These are phyloP conservation scores for Fusarium metavorans DNA, from an alignment of 2,329 filamentous ascomycete species.

Conservation along the genomic window DNA sequence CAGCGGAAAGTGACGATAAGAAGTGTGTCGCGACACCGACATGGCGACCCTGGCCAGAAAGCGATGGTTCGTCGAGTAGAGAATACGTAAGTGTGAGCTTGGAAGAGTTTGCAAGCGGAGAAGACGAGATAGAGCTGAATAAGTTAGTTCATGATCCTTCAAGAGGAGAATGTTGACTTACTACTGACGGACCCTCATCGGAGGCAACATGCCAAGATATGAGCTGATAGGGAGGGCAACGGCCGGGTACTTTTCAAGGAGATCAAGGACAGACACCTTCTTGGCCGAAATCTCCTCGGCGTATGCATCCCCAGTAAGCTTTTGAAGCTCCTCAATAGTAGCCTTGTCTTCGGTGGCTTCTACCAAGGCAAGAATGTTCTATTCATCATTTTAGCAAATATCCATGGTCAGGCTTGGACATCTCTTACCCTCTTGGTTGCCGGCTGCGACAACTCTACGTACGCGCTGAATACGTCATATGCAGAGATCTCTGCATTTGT, in stretches of 20 bases:
- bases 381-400: constrained; percentile 18
- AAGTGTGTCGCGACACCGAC: constrained; percentile 73
- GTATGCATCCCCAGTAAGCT: constrained; percentile 62
- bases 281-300: constrained; percentile 64
- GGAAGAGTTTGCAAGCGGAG: constrained; percentile 69
- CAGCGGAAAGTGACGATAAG: constrained; percentile 61
- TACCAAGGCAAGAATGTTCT: constrained; percentile 57
- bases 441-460: constrained; percentile 79
- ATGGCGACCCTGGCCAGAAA: constrained; percentile 62
- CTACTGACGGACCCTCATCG: constrained; percentile 84
- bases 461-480: constrained; percentile 73
- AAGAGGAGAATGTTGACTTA: constrained; percentile 35
- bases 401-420: not conserved
- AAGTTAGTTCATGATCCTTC: not conserved
- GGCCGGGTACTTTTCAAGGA: constrained; percentile 73
- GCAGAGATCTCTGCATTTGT: constrained; percentile 69
- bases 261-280: constrained; percentile 73
- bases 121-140: constrained; percentile 76
- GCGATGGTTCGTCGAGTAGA: constrained; percentile 69
- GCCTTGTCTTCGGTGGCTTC: constrained; percentile 62
- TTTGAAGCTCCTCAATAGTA: constrained; percentile 57
- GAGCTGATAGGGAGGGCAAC: constrained; percentile 72
- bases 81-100: constrained; percentile 76
- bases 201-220: constrained; percentile 79
- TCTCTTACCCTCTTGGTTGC: constrained; percentile 72